Conservation (phyloP, 208 protist genomes). For the Trypanosoma lewisi region DNA sequence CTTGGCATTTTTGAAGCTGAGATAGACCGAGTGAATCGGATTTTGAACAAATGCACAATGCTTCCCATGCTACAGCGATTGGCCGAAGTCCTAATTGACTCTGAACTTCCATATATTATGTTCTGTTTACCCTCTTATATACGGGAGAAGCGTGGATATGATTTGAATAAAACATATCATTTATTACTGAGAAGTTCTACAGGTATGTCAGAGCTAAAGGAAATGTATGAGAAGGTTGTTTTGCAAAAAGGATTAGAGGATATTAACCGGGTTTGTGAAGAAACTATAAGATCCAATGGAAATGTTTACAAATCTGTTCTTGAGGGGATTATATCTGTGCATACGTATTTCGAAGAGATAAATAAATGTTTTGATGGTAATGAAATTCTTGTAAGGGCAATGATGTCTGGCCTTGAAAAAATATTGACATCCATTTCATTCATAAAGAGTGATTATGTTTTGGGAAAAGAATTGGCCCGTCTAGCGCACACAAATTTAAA, state of each 20-base stretch:
- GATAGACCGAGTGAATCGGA: constrained; percentile 40
- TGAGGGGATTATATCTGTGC: constrained; percentile 23
- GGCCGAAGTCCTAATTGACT: constrained; percentile 44
- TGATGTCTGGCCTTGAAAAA: constrained; percentile 13
- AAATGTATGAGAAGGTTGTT: constrained; percentile 11
- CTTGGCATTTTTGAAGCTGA: constrained; percentile 42
- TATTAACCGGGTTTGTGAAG: constrained; percentile 12
- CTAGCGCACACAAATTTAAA: constrained; percentile 21
- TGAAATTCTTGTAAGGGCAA: constrained; percentile 13
- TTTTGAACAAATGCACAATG: constrained; percentile 56
- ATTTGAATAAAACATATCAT: constrained; percentile 17
- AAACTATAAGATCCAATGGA: constrained; percentile 1
- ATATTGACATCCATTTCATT: not conserved
- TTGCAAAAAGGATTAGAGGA: constrained; percentile 19
- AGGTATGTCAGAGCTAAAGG: constrained; percentile 14
- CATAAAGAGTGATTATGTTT: constrained; percentile 5
- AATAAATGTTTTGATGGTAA: constrained; percentile 14
- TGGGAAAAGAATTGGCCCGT: constrained; percentile 23
- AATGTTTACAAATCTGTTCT: constrained; percentile 22
- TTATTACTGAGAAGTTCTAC: constrained; percentile 20
- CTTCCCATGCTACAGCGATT: constrained; percentile 40
- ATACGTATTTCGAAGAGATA: constrained; percentile 14
- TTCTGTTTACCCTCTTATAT: constrained; percentile 34
- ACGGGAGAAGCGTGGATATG: constrained; percentile 19
- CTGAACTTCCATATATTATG: constrained; percentile 45